A percentile compares a stretch with the other conserved stretches of the same genome.
phyloP scores from a whole-genome alignment of 768 basidiomycete species.

The Chalciporus pseudorubinellus region DNA sequence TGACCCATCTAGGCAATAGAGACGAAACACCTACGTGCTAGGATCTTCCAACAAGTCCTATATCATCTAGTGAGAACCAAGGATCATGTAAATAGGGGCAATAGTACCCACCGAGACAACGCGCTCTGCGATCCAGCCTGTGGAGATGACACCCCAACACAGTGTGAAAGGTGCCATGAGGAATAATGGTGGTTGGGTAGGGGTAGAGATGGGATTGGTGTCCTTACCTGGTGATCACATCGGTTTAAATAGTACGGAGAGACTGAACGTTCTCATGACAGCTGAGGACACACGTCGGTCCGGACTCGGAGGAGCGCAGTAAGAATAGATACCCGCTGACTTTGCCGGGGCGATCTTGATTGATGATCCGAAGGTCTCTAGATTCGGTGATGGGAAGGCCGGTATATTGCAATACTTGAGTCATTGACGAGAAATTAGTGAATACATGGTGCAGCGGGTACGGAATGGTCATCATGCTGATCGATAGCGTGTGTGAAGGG shows the following conservation, averaged over 20 bases:
- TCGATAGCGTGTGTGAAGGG: no score
- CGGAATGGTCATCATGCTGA: background rate
- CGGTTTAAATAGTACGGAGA: background rate
- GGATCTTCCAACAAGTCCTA: constrained; percentile 50
- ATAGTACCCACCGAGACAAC: constrained; percentile 42
- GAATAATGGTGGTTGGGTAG: background rate
- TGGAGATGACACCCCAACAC: constrained; percentile 54
- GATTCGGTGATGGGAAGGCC: background rate
- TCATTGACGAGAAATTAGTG: background rate
- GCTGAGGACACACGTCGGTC: background rate
- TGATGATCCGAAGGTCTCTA: background rate
- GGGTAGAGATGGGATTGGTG: no score
- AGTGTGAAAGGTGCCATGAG: constrained; percentile 27
- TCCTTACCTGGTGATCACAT: background rate
- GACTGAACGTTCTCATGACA: background rate
- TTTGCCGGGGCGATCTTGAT: background rate
- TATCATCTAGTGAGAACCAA: background rate
- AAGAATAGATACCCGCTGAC: background rate
- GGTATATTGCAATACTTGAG: background rate
- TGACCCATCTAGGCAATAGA: background rate
- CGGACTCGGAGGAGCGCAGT: background rate
- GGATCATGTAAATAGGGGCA: background rate
- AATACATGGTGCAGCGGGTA: background rate
- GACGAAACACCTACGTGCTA: constrained; percentile 32
- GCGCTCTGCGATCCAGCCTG: constrained; percentile 43